phyloP scores from a whole-genome alignment of 1,139 yeast genomes.

The Pichia sp. region DNA sequence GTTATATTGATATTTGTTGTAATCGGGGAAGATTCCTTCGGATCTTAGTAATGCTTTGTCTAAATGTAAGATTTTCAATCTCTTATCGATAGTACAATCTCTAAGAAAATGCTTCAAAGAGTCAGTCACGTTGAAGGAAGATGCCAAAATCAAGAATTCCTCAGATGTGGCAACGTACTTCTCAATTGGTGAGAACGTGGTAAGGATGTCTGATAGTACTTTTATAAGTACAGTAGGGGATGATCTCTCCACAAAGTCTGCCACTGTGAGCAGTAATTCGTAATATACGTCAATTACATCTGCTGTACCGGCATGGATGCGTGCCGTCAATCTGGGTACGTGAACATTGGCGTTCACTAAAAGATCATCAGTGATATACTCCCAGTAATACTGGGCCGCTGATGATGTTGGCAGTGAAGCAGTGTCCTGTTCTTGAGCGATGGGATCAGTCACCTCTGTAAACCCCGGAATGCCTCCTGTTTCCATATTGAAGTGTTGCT shows the following conservation, averaged over 20 bases:
- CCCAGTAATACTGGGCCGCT: not conserved
- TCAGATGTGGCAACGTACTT: constrained; percentile 13
- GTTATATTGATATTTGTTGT: constrained; percentile 28
- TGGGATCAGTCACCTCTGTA: not conserved
- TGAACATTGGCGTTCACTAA: not conserved
- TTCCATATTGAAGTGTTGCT: no score
- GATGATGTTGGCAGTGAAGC: no score
- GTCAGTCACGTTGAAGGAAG: constrained; percentile 32
- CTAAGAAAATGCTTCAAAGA: constrained; percentile 32
- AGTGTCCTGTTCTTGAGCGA: no score
- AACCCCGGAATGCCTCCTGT: not conserved
- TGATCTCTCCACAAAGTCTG: constrained; percentile 19
- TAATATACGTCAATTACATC: constrained; percentile 13
- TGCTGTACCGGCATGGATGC: not conserved
- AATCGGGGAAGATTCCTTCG: constrained; percentile 35
- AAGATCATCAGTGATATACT: not conserved
- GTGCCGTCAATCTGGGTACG: not conserved
- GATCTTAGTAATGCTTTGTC: constrained; percentile 20
- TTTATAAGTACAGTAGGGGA: not conserved
- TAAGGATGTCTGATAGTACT: not conserved
- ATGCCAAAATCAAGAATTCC: constrained; percentile 38
- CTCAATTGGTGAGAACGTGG: no score
- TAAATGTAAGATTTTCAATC: constrained; percentile 31
- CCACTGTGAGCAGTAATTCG: constrained; percentile 21
- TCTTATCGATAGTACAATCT: constrained; percentile 33